Base-by-base conservation (phyloP, 2,329 filamentous ascomycete species). In the Phialophora verrucosa region DNA sequence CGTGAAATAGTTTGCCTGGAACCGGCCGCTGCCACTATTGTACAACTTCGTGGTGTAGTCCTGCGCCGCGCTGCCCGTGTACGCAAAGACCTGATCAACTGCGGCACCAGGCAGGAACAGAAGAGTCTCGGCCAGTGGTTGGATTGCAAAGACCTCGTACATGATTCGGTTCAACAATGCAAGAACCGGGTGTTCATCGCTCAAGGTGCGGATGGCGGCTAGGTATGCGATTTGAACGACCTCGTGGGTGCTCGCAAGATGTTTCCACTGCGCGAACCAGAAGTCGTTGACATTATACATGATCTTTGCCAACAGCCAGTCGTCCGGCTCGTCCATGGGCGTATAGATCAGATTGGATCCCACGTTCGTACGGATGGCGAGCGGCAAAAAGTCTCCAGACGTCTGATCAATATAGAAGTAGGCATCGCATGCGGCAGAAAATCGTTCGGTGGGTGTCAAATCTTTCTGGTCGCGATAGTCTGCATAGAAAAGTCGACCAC, bases 241-340 rank as follows among this genome's bases (percentile, higher is more conserved):
- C 32, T 64, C 62, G n/a, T 64, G 62, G 47, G 62, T 64, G 56
- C 62, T 64, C 31, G 62, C 62, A 20, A 64, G 62, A 47, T 64
- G 62, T 14, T 64, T 64, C 62, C 62, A 64, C 27, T 64, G 62
- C 25, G 62, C 62, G 12, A 42, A 64, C 62, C 62, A 64, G 25
- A 64, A 64, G 25, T 64, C 62, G 47, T 64, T 64, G 44, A 64
- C 62, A 27, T 64, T 64, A 35, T 64, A 64, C 62, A 64, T 64
- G 56, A 64, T 64, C 62, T 64, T 64, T 23, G 62, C 62, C 23
- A 64, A 56, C 5, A 64, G 56, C 62, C 62, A 64, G 55, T 64
- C 62, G 62, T 23, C 31, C 2, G 62, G 53, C 12, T 53, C 55
- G 31, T 64, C 62, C 7, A 31, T 53, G 4, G 62, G 62, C 2